phyloP scores from a whole-genome alignment of 805 yeast species.

The Yamadazyma endophytica region DNA sequence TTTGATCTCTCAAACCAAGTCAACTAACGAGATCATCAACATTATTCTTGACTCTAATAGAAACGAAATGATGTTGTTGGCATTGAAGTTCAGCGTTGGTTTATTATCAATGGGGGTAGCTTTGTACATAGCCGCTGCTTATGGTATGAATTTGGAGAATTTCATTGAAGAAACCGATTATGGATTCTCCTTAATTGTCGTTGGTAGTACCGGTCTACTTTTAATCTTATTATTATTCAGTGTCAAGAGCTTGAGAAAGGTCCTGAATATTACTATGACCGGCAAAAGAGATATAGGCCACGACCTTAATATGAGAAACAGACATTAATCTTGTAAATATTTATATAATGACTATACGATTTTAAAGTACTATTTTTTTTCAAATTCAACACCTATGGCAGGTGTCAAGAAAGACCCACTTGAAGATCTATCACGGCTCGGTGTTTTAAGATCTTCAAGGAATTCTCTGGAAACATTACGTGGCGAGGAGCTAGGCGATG shows the following conservation, averaged over 20 bases:
- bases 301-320: no score
- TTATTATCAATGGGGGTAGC: conserved; percentile 78
- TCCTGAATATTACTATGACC: conserved; percentile 73
- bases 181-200: conserved; percentile 54
- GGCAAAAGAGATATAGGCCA: conserved; percentile 23
- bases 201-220: conserved; percentile 40
- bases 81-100: conserved; percentile 78
- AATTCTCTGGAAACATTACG: conserved; percentile 14
- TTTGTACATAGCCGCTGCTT: conserved; percentile 76
- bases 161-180: conserved; percentile 70
- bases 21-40: conserved; percentile 93
- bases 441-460: conserved; percentile 1
- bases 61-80: conserved; percentile 85
- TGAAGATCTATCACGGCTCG: conserved; percentile 7
- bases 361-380: conserved; percentile 11
- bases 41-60: conserved; percentile 91
- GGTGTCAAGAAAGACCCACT: conserved; percentile 21
- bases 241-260: conserved; percentile 52
- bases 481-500: conserved; percentile 38
- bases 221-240: conserved; percentile 49
- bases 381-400: conserved; percentile 25
- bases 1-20: conserved; percentile 73
- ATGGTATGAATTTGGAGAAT: conserved; percentile 91
- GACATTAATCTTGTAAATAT: no score
- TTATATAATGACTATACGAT: no score